Base-by-base conservation (phyloP, 768 basidiomycete species). In the Rhizopogon roseolus region DNA sequence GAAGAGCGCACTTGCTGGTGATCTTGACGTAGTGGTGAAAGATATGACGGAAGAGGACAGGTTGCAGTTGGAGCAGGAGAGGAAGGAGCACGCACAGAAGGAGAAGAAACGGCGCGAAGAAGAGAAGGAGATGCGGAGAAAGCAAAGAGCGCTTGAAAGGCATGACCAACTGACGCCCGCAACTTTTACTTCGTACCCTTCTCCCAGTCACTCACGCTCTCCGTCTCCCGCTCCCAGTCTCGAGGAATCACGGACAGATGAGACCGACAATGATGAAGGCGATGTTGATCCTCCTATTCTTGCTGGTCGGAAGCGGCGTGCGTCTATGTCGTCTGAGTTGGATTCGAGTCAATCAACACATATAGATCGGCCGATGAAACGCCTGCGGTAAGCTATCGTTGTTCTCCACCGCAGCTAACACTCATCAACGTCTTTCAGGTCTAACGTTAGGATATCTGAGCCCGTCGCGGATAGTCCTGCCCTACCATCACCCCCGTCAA, bases 1-100 rank as follows among this genome's bases (percentile, higher is more conserved):
- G 0, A 63, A 65, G 54, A 74, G 71, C 5, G 51, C 58, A 0
- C 52, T 74, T 4, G 67, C 66, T 0, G 52, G 55, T 2, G 67
- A 66, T 42, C 37, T 74, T 2, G 69, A 70, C 14, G 37, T 53
- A 0, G 57, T 63, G 27, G 64, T 73, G 1, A 66, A 70, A 41
- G 67, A 67, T 53, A 54, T 65, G 42, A 66, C 65, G 0, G 58
- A 61, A 4, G 25, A 48, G 28, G 44, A 53, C 0, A 39, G n/a
- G 28, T 13, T 38, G 6, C 19, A 6, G 9, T 3, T 42, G 13
- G 48, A 53, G 17, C 37, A 16, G 1, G 58, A 59, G 54, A 64
- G 54, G 27, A 55, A 56, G 32, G 54, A 55, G 6, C 41, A 60
- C 37, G 65, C 56, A 1, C 36, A 43, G 16, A 16, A 25, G 22